These are phyloP conservation scores for Peniophora sp. DNA, from an alignment of 1,284 basidiomycete species.

Conservation along the genomic window DNA sequence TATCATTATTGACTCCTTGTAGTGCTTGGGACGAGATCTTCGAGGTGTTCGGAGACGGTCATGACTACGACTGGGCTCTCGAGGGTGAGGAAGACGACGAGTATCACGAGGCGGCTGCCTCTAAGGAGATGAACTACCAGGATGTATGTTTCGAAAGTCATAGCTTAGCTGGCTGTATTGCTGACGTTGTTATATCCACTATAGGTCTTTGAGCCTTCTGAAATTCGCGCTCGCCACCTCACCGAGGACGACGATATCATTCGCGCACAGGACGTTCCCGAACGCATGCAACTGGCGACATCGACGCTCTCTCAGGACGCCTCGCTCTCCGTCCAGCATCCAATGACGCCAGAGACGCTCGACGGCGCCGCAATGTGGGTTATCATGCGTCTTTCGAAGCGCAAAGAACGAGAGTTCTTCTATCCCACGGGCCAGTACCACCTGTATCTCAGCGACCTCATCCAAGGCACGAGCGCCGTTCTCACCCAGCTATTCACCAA, in stretches of 20 bases:
- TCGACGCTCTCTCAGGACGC: slow-evolving; percentile 71
- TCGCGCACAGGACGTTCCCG: slow-evolving; percentile 85
- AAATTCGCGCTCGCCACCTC: slow-evolving; percentile 86
- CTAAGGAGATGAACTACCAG: slow-evolving; percentile 73
- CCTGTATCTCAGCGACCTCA: slow-evolving; percentile 61
- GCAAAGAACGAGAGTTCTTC: slow-evolving; percentile 74
- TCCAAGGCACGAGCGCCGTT: slow-evolving; percentile 74
- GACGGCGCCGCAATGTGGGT: slow-evolving; percentile 88
- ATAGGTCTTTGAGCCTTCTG: slow-evolving; percentile 96
- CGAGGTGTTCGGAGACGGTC: slow-evolving; percentile 95
- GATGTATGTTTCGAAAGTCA: slow-evolving; percentile 54
- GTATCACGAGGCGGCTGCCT: slow-evolving; percentile 55
- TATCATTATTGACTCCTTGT: slow-evolving; percentile 14
- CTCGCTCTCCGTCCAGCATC: slow-evolving; percentile 59
- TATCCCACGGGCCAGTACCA: slow-evolving; percentile 48
- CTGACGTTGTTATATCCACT: slow-evolving; percentile 7
- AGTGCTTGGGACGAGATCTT: slow-evolving; percentile 97
- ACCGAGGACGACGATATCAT: slow-evolving; percentile 96
- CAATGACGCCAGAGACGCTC: slow-evolving; percentile 64
- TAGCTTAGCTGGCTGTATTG: slow-evolving; percentile 1
- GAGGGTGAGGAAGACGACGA: slow-evolving; percentile 63
- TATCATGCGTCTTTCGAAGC: slow-evolving; percentile 74
- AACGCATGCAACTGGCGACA: slow-evolving; percentile 93
- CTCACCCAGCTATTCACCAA: slow-evolving; percentile 84
- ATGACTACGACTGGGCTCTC: slow-evolving; percentile 94